Conservation (phyloP, 2,329 filamentous ascomycete species). For the Phialocephala sp. region DNA sequence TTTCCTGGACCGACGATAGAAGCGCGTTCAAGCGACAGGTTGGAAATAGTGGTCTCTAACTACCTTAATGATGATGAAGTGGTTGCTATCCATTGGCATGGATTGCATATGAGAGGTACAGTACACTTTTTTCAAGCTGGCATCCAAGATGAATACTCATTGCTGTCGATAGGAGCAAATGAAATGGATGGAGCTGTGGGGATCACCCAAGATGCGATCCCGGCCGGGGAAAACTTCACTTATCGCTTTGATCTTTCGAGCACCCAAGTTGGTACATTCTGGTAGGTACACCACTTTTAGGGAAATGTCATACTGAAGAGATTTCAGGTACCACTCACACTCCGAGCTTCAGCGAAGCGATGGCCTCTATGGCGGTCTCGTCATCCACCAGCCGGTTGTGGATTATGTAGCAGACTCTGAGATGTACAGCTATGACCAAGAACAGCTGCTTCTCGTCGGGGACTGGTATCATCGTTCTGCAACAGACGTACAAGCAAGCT, state of each 20-base stretch:
- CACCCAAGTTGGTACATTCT: conserved; percentile 28
- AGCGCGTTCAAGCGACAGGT: conserved; percentile 49
- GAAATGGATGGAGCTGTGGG: conserved; percentile 31
- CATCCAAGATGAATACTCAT: neutral
- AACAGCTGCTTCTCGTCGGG: conserved; percentile 51
- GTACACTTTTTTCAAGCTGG: neutral
- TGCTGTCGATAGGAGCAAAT: conserved; percentile 33
- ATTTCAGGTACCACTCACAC: conserved; percentile 55
- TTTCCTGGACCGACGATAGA: conserved; percentile 55
- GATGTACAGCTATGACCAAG: conserved; percentile 44
- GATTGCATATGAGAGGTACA: conserved; percentile 9
- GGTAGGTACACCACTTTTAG: conserved; percentile 16
- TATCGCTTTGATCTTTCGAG: conserved; percentile 27
- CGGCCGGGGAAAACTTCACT: conserved; percentile 19
- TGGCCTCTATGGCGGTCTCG: conserved; percentile 52
- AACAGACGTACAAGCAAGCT: conserved; percentile 49
- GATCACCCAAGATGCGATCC: conserved; percentile 25
- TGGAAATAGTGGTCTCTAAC: conserved; percentile 57
- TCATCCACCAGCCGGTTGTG: conserved; percentile 47
- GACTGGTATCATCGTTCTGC: conserved; percentile 55
- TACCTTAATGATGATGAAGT: conserved; percentile 52
- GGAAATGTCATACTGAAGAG: neutral
- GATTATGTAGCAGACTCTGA: conserved; percentile 32
- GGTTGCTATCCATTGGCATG: conserved; percentile 58
- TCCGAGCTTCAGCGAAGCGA: conserved; percentile 49